Base-by-base conservation (phyloP, 139 green algal genomes). In the Microglena sp. region DNA sequence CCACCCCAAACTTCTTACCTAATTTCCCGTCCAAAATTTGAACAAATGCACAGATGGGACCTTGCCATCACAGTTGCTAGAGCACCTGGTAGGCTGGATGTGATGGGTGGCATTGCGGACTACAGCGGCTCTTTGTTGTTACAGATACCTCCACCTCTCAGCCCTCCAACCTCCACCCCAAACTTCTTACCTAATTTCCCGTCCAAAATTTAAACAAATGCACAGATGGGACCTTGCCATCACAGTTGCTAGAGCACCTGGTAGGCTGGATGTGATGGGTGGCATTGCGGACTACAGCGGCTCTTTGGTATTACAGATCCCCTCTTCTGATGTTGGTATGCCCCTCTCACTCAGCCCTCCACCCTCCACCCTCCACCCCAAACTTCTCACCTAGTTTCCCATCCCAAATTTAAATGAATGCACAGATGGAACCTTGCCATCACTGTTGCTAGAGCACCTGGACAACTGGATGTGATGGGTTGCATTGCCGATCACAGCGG, bases 21-120 rank as follows among this genome's bases (percentile, higher is more conserved):
- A n/a, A n/a, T n/a, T n/a, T n/a, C n/a, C n/a, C n/a, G n/a, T n/a
- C n/a, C n/a, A n/a, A n/a, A n/a, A n/a, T n/a, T n/a, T n/a, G n/a
- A n/a, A n/a, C n/a, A n/a, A n/a, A n/a, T 45, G 11, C 56, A 32
- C 66, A 77, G 74, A 11, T 75, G 65, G 74, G n/a, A 56, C 29
- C 24, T 55, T 2, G 53, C 22, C 6, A 30, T 77, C 15, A 11
- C 74, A 0, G 81, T 98, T 27, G 74, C 84, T 0, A 64, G 93
- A 2, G 93, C 93, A 1, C 93, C 93, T 0, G 93, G 93, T 0
- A 69, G 93, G 1, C 72, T 98, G 54, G 93, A 99, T 64, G 90
- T 98, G 26, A 95, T 98, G 88, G 93, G 93, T 5, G 93, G 93
- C 67, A 96, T 99, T 6, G 87, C 90, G 0, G 93, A 99, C 77